Evolutionary conservation across 2,329 filamentous ascomycete genomes (phyloP).

Genomic region (Chaetomium strumarium): DNA sequence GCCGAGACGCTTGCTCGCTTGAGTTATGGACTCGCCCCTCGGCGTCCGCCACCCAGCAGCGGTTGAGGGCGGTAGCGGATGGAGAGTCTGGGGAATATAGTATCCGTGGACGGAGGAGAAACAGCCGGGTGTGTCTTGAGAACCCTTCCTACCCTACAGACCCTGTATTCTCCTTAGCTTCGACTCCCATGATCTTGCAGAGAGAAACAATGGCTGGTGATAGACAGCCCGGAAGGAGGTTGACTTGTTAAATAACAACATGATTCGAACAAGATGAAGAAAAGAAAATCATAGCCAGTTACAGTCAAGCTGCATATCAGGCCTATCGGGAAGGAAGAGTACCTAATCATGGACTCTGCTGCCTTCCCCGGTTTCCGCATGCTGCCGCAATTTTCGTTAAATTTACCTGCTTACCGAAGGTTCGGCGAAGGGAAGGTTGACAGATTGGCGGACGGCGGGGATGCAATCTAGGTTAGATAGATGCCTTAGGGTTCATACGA

Average conservation of each 20-base stretch:
- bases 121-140: neutral
- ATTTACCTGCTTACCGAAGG: too few relatives aligned
- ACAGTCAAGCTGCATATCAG: too few relatives aligned
- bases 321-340: too few relatives aligned
- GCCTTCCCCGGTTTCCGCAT: neutral
- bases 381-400: neutral
- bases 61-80: neutral
- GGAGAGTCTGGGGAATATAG: neutral
- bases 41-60: neutral
- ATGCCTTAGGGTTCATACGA: too few relatives aligned
- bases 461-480: neutral
- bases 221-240: too few relatives aligned
- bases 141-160: too few relatives aligned
- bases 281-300: too few relatives aligned
- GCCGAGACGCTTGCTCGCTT: neutral
- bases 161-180: too few relatives aligned
- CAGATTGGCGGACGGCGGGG: slow-evolving; percentile 1
- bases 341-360: neutral
- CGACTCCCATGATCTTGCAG: too few relatives aligned
- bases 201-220: too few relatives aligned
- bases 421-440: slow-evolving; percentile 5
- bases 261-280: too few relatives aligned
- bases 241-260: too few relatives aligned
- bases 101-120: neutral
- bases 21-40: neutral